Evolutionary conservation across 257 asterid genomes (phyloP).

Genomic region (Vinca minor): DNA sequence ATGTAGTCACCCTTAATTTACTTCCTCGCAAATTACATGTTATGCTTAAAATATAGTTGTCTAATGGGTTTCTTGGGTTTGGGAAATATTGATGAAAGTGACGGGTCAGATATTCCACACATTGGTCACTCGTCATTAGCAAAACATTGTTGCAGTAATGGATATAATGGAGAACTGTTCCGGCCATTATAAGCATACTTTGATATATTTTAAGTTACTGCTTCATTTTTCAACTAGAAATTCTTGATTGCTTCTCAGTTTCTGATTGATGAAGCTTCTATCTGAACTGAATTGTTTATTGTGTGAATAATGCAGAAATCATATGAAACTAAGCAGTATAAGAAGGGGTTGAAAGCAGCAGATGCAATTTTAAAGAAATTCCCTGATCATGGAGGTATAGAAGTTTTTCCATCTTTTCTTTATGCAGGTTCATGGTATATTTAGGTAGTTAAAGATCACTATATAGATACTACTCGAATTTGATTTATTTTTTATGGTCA

Average conservation of each 20-base stretch:
- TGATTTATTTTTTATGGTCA: neutral
- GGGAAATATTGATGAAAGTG: too few species aligned
- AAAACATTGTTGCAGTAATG: too few species aligned
- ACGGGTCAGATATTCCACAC: too few species aligned
- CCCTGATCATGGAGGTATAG: constrained; percentile 99
- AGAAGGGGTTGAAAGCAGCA: constrained; percentile 96
- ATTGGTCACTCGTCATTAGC: too few species aligned
- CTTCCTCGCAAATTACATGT: too few species aligned
- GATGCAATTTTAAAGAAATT: constrained; percentile 91
- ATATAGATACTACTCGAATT: neutral
- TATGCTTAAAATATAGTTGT: too few species aligned
- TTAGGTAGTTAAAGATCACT: neutral
- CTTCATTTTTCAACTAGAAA: too few species aligned
- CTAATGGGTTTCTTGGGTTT: too few species aligned
- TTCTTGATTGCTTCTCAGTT: neutral
- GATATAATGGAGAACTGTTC: too few species aligned
- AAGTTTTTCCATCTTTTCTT: constrained; percentile 10
- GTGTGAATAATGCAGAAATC: constrained; percentile 58
- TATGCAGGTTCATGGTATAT: neutral
- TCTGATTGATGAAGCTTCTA: neutral
- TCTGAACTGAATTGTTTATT: neutral
- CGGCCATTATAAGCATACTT: neutral
- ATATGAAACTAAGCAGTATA: constrained; percentile 92
- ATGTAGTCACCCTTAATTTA: too few species aligned
- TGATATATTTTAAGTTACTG: neutral